These are phyloP conservation scores for Linnemannia elongata DNA, from an alignment of 192 early-diverging fungal genomes.

Conservation along the genomic window DNA sequence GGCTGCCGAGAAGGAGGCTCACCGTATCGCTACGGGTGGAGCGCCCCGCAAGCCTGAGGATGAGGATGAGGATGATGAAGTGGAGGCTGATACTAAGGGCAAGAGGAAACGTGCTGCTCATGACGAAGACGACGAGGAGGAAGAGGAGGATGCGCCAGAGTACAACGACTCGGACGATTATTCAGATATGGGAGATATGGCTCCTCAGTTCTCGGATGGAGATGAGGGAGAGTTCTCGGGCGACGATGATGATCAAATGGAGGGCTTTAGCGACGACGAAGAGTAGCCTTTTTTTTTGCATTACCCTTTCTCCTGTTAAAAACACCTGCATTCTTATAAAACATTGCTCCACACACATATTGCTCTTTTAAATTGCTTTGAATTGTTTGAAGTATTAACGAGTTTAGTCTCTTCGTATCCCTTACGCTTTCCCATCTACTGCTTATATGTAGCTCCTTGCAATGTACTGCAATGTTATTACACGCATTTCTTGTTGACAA, in stretches of 20 bases:
- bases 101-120: constrained; percentile 55
- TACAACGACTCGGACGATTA: constrained; percentile 51
- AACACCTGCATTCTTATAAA: not conserved
- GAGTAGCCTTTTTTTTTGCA: constrained; percentile 14
- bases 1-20: constrained; percentile 70
- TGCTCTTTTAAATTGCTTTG: too few species aligned
- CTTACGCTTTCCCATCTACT: not conserved
- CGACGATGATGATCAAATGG: constrained; percentile 46
- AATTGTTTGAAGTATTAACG: not conserved
- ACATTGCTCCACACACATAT: not conserved
- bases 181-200: constrained; percentile 53
- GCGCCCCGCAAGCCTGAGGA: constrained; percentile 47
- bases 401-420: not conserved
- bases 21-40: constrained; percentile 63
- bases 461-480: constrained; percentile 33
- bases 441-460: not conserved
- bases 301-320: constrained; percentile 9
- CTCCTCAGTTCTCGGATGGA: constrained; percentile 45
- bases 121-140: constrained; percentile 52
- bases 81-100: constrained; percentile 45
- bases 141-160: constrained; percentile 41
- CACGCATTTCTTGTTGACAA: constrained; percentile 91
- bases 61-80: constrained; percentile 38
- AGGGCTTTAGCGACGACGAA: constrained; percentile 50
- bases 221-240: constrained; percentile 44